Conservation (phyloP, 1,284 basidiomycete genomes). For the Kalmanozyma brasiliensis region DNA sequence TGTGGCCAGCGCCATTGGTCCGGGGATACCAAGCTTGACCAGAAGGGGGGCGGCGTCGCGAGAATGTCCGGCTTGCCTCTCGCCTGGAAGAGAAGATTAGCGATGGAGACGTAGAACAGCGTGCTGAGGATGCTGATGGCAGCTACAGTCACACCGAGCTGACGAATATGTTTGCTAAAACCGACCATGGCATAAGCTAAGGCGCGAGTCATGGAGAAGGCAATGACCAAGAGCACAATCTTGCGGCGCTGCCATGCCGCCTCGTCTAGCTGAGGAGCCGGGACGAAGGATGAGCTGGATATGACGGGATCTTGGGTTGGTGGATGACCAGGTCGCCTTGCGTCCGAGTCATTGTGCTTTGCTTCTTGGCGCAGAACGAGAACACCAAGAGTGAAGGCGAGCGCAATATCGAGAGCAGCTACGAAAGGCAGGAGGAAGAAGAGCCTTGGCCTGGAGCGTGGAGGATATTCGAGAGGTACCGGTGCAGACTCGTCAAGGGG, state of each 20-base stretch:
- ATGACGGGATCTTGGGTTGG: conserved; percentile 12
- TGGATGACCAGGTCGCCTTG: not conserved
- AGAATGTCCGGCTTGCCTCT: conserved; percentile 16
- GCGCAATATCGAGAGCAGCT: conserved; percentile 28
- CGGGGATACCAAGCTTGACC: not conserved
- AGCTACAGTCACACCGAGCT: conserved; percentile 44
- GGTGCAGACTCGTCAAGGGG: conserved; percentile 7
- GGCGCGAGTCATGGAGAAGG: conserved; percentile 33
- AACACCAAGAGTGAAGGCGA: conserved; percentile 26
- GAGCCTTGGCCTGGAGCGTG: conserved; percentile 19
- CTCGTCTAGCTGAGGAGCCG: not conserved
- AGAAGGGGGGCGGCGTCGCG: not conserved
- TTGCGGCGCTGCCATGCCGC: conserved; percentile 34
- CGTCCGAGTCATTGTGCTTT: conserved; percentile 1
- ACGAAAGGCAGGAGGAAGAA: conserved; percentile 35
- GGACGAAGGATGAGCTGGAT: conserved; percentile 1
- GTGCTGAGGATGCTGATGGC: conserved; percentile 50
- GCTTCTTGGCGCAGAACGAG: conserved; percentile 31
- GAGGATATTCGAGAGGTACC: not conserved
- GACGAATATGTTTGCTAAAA: conserved; percentile 41
- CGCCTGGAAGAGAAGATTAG: conserved; percentile 52
- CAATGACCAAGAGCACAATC: conserved; percentile 29
- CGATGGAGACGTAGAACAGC: conserved; percentile 49
- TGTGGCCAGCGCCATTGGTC: conserved; percentile 29
- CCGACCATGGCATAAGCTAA: conserved; percentile 36